A percentile compares a stretch with the other conserved stretches of the same genome.
phyloP scores from a whole-genome alignment of 2,329 filamentous ascomycete species.

The Aureobasidium namibiae region DNA sequence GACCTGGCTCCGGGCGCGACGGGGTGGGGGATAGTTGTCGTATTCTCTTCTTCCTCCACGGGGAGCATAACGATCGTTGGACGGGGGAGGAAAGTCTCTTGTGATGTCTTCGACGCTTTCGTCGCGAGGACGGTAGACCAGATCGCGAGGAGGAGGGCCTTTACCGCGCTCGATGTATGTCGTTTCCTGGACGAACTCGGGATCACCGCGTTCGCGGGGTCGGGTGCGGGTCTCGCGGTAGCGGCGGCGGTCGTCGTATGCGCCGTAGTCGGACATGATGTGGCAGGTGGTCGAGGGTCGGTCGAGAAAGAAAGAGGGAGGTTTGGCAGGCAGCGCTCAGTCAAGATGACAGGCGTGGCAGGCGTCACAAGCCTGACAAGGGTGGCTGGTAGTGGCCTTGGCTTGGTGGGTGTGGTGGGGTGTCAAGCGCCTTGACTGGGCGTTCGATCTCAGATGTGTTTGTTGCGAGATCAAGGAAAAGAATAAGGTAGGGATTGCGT shows the following conservation, averaged over 20 bases:
- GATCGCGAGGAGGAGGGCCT: slow-evolving; percentile 35
- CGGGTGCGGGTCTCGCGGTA: slow-evolving; percentile 32
- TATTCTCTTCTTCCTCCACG: slow-evolving; percentile 24
- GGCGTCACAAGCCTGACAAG: slow-evolving; percentile 2
- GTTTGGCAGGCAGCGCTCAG: neutral
- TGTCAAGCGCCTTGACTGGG: neutral
- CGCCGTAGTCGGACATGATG: slow-evolving; percentile 41
- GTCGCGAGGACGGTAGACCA: slow-evolving; percentile 52
- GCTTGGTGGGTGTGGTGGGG: slow-evolving; percentile 6
- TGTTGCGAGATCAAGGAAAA: neutral
- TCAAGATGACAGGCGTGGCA: neutral
- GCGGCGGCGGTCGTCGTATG: slow-evolving; percentile 40
- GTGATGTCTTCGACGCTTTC: slow-evolving; percentile 80
- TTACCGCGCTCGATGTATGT: slow-evolving; percentile 41
- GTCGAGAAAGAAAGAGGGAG: slow-evolving; percentile 5
- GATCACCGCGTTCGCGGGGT: slow-evolving; percentile 40
- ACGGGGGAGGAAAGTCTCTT: slow-evolving; percentile 74
- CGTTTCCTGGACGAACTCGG: slow-evolving; percentile 42
- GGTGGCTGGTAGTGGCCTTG: neutral
- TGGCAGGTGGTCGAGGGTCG: neutral
- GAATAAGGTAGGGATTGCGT: slow-evolving; percentile 4
- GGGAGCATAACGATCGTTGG: slow-evolving; percentile 20
- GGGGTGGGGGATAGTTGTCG: slow-evolving; percentile 39
- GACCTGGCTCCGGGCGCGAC: slow-evolving; percentile 54
- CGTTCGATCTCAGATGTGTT: neutral